Evolutionary conservation across 176 grass and related monocot genomes (phyloP), one percentile per base, ranked within the genome.

Genomic region (Aechmea fasciata): DNA sequence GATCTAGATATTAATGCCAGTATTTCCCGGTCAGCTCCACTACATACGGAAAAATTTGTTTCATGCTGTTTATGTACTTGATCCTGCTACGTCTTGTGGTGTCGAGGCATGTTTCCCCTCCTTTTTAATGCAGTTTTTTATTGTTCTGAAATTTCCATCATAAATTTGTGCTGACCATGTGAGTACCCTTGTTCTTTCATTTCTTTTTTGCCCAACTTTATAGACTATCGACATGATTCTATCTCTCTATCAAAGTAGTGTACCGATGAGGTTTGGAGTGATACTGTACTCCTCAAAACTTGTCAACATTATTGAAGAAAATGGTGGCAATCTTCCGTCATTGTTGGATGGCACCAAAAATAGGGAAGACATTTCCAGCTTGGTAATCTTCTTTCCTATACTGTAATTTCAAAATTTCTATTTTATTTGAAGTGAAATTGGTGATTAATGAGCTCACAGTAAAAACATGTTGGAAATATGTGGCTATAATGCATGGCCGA

Each of bases 11-110:
- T 90, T 97, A 85, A 92, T 97, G 94, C 94, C 89, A 28, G 89
- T 92, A 20, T 97, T 87, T 73, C 94, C 94, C 70, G 94, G 94
- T 81, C 89, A 92, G 71, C 81, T 92, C 77, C 89, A 84, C 18
- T 92, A 97, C 82, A 97, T 97, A 62, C 84, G 89, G 47, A 97
- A 97, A 90, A 97, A 97, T 83, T 57, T 97, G 12, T 97, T 97
- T 78, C 83, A 92, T 67, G 84, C 89, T 76, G 84, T 97, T 72
- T 97, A 97, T 92, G 87, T 97, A 61, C 66, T 97, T 18, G 86
- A 97, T 87, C 94, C 94, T 83, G 78, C 89, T 68, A 90, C 89
- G 66, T 65, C 69, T 23, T 92, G 88, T 67, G 94, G 89, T 11
- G 76, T 82, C 77, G 79, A 97, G 86, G 94, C 66, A 90, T 90